Base-by-base conservation (phyloP, 2,329 filamentous ascomycete genomes). In the Colletotrichum aenigma region DNA sequence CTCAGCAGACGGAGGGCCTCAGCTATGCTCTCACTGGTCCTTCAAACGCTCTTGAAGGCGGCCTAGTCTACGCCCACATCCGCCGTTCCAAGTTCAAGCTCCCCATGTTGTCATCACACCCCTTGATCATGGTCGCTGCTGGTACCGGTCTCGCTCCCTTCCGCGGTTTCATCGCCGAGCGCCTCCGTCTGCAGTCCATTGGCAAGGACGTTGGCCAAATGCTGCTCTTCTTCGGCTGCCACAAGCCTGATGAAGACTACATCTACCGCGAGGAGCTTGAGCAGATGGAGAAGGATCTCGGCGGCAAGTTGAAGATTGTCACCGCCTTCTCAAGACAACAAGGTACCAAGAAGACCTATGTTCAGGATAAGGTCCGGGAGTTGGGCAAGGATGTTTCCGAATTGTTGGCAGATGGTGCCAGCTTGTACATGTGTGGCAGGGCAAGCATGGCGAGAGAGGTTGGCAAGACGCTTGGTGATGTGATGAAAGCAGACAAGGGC, bases 141-240 rank as follows among this genome's bases (percentile, higher is more conserved):
- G 89, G 89, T 4, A 89, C 88, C 0, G 89, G 89, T 16, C 81
- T 90, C 15, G 88, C 88, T 1, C 88, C 88, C 0, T 82, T 83
- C 78, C 80, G 81, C 2, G 82, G 79, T 12, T 83, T 83, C 72
- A 71, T 80, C 38, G 67, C 83, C 24, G 86, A 88, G 75, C 83
- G 86, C 3, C 81, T 82, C 28, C 85, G 85, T 28, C 86, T 89
- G 82, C 81, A 88, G 16, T 78, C 84, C 43, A 78, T 86, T 2
- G 78, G 79, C 13, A 79, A 67, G 38, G 62, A 66, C 1, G 62
- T 86, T 4, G 86, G 85, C 0, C 76, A 79, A 7, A 86, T 84
- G 76, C 69, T 86, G 26, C 83, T 87, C 2, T 86, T 87, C 79
- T 87, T 83, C 66, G 87, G 86, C 18, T 87, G 85, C 76, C 80